phyloP scores from a whole-genome alignment of 2,329 filamentous ascomycete genomes.

The Fusarium irregulare region DNA sequence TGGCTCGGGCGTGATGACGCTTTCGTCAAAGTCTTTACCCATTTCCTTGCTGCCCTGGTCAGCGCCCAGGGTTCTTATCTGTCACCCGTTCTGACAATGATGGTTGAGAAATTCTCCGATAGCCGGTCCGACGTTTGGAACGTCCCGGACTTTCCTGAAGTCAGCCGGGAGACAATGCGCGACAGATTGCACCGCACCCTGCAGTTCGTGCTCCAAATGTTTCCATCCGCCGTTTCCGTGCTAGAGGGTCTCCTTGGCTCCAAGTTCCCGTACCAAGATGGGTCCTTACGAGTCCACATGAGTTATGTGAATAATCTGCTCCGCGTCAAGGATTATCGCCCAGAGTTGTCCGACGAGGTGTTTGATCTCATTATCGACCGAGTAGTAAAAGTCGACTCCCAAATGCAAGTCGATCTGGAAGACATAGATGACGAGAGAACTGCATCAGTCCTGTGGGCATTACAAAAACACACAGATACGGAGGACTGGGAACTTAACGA shows the following conservation, averaged over 20 bases:
- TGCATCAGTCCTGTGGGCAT: constrained; percentile 72
- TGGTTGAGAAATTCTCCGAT: constrained; percentile 80
- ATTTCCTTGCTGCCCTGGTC: constrained; percentile 77
- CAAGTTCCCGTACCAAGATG: constrained; percentile 81
- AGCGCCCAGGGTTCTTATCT: constrained; percentile 87
- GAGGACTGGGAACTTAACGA: constrained; percentile 64
- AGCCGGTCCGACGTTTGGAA: constrained; percentile 59
- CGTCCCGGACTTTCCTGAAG: constrained; percentile 65
- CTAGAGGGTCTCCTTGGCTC: constrained; percentile 73
- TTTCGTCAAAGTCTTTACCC: constrained; percentile 74
- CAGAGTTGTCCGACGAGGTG: constrained; percentile 81
- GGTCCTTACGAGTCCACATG: constrained; percentile 81
- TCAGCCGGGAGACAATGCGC: constrained; percentile 74
- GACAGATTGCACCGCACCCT: constrained; percentile 80
- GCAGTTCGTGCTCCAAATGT: constrained; percentile 80
- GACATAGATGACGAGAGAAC: constrained; percentile 91
- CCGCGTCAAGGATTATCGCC: constrained; percentile 79
- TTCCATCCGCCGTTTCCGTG: constrained; percentile 80
- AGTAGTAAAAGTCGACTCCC: constrained; percentile 92
- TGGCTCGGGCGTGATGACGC: constrained; percentile 74
- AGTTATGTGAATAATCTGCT: constrained; percentile 90
- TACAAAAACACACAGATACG: constrained; percentile 46
- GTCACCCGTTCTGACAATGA: constrained; percentile 78
- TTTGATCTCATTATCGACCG: constrained; percentile 85
- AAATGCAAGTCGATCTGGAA: constrained; percentile 93